Conservation (phyloP, 1,139 yeast species). For the Saccharomycopsis hybrid region DNA sequence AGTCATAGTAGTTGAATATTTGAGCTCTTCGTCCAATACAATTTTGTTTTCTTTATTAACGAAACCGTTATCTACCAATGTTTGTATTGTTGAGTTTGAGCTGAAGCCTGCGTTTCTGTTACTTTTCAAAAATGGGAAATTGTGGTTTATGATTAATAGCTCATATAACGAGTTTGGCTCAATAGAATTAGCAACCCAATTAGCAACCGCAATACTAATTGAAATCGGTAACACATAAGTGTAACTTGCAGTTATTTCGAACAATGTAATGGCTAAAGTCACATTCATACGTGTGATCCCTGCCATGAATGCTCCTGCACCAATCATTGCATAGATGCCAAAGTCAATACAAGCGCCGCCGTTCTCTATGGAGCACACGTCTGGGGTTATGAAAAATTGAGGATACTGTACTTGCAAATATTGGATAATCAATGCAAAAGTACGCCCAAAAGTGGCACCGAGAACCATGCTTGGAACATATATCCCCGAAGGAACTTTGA, state of each 20-base stretch:
- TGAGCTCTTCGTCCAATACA: constrained; percentile 37
- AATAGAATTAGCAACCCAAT: constrained; percentile 50
- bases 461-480: constrained; percentile 66
- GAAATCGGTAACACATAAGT: constrained; percentile 57
- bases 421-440: constrained; percentile 44
- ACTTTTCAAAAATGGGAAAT: constrained; percentile 49
- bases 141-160: constrained; percentile 41
- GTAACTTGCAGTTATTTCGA: constrained; percentile 55
- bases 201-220: constrained; percentile 50
- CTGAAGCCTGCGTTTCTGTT: constrained; percentile 30
- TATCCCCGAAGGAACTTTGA: constrained; percentile 60
- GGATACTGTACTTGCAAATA: constrained; percentile 31
- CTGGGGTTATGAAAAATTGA: constrained; percentile 21
- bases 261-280: constrained; percentile 51
- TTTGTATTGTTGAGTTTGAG: constrained; percentile 24
- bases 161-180: constrained; percentile 52
- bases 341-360: constrained; percentile 35
- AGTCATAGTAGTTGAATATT: constrained; percentile 30
- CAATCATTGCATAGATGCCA: constrained; percentile 61
- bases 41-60: constrained; percentile 24
- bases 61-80: constrained; percentile 12
- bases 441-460: constrained; percentile 59
- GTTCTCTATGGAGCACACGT: constrained; percentile 22
- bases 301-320: constrained; percentile 66
- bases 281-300: constrained; percentile 64